Evolutionary conservation across 805 yeast genomes (phyloP), one percentile per base, ranked within the genome.

Genomic region (Metschnikowia vanudenii): DNA sequence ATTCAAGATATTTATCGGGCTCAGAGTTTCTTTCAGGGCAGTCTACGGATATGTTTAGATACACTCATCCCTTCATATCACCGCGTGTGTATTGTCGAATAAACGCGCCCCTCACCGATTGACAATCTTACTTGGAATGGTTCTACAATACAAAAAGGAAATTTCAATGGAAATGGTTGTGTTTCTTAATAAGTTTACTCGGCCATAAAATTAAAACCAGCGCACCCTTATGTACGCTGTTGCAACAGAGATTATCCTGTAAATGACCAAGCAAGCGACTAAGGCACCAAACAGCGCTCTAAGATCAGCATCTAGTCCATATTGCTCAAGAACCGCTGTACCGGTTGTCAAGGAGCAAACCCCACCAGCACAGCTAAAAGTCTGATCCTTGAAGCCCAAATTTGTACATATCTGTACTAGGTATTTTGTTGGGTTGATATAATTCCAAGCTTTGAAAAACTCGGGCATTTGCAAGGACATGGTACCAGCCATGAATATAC

Each of bases 401-500:
- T 84, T 79, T n/a, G 82, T 76, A 38, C 81, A 60, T 1, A 80
- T 67, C 54, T 81, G 76, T 9, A 84, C 84, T 1, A 82, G 83
- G 59, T 85, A 89, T 56, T 84, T 85, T 52, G 85, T 62, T 2
- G 96, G 96, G 43, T 84, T 84, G n/a, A 85, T 55, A 64, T 81
- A 89, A 63, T 88, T 88, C 59, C 86, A 65, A 0, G 82, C 96
- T 51, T 74, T 74, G 58, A 88, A 73, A 39, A 89, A 81, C 2
- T 65, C 67, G 18, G 85, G 85, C 84, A 88, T 79, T n/a, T 82
- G 72, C 56, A 88, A 68, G 0, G 96, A 85, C 82, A 89, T 75
- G 10, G 90, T 69, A 3, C 96, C 97, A 1, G 88, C 86, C 94
- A 89, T 85, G 54, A 85, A 80, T 3, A 85, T 79, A 6, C 92